Conservation (phyloP, 225 moss, liverwort and hornwort genomes). For the Pleurozium schreberi region DNA sequence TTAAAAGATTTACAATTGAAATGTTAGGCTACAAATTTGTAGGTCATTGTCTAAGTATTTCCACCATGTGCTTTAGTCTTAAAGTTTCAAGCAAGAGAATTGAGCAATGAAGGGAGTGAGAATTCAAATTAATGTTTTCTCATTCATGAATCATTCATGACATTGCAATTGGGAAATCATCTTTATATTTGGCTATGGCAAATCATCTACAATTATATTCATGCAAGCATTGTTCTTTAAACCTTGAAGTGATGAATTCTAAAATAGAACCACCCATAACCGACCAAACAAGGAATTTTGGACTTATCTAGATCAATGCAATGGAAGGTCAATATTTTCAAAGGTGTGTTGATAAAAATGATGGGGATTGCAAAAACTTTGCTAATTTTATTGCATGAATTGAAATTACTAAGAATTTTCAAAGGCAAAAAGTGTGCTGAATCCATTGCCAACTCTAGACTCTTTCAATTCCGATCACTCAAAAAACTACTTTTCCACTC, state of each 20-base stretch:
- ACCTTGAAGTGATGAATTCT: neutral
- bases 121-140: neutral
- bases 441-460: too few species aligned
- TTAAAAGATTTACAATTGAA: neutral
- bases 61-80: neutral
- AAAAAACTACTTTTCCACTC: too few species aligned
- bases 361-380: too few species aligned
- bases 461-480: too few species aligned
- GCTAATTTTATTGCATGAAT: too few species aligned
- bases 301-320: too few species aligned
- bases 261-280: too few species aligned
- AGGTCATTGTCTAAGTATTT: neutral
- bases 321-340: too few species aligned
- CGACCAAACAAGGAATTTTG: too few species aligned
- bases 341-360: too few species aligned
- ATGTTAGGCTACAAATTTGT: neutral
- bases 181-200: fast-evolving
- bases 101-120: fast-evolving
- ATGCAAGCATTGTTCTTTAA: neutral
- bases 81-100: neutral
- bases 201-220: neutral
- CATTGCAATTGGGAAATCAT: neutral
- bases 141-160: neutral
- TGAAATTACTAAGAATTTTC: too few species aligned
- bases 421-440: too few species aligned